These are phyloP conservation scores for Tetrapisispora pingtungensis DNA, from an alignment of 805 yeast species.

Conservation along the genomic window DNA sequence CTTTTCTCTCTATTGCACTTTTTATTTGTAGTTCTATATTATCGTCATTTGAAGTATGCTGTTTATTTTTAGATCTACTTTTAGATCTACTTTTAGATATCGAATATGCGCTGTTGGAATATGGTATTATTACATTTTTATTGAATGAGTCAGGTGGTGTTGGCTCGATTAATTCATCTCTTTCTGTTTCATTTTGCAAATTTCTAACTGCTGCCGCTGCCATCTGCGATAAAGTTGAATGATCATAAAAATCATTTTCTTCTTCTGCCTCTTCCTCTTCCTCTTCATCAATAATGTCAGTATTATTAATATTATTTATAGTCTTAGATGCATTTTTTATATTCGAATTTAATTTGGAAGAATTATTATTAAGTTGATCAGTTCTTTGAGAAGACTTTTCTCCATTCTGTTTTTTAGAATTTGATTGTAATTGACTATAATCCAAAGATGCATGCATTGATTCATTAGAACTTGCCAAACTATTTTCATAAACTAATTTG, in stretches of 20 bases:
- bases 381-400: background rate
- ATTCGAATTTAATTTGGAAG: background rate
- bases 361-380: too few species aligned
- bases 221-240: conserved; percentile 15
- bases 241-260: conserved; percentile 11
- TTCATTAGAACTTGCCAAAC: background rate
- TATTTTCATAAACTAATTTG: background rate
- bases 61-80: background rate
- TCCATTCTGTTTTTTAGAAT: background rate
- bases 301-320: background rate
- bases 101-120: background rate
- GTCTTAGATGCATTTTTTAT: background rate
- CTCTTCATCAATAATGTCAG: background rate
- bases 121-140: background rate
- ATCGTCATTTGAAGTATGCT: background rate
- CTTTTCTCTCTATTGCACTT: background rate
- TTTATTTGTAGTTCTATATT: background rate
- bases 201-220: conserved; percentile 23
- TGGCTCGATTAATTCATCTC: conserved; percentile 4
- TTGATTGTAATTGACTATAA: background rate
- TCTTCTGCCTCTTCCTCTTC: background rate
- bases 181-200: conserved; percentile 10
- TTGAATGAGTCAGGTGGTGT: conserved; percentile 8
- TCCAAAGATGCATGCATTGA: background rate
- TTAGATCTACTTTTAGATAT: background rate